Conservation (phyloP, 2,329 filamentous ascomycete species). For the Hymenoscyphus occultus region DNA sequence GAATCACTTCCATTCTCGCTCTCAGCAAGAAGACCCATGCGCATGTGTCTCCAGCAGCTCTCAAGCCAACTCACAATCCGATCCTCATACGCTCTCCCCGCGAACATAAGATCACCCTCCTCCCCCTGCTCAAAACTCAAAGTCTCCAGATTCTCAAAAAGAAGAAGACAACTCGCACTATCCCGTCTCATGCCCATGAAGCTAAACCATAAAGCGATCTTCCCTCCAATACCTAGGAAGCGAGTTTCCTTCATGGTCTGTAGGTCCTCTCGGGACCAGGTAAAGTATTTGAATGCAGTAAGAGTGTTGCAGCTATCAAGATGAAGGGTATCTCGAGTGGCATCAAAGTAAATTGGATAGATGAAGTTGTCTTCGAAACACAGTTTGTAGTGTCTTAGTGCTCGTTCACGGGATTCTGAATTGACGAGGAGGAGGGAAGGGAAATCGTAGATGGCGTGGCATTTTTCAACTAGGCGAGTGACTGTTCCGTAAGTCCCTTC, state of each 20-base stretch:
- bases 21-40: background rate
- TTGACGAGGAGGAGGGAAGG: conserved; percentile 12
- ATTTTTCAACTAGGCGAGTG: background rate
- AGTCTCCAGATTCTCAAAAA: conserved; percentile 4
- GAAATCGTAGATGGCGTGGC: conserved; percentile 3
- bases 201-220: background rate
- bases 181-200: background rate
- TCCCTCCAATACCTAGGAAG: background rate
- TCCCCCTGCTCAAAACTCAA: background rate
- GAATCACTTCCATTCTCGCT: background rate
- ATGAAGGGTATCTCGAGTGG: background rate
- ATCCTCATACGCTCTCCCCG: background rate
- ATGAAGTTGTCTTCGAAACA: conserved; percentile 10
- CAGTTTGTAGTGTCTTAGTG: conserved; percentile 8
- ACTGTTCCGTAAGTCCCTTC: background rate
- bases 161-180: background rate
- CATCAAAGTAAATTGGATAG: conserved; percentile 2
- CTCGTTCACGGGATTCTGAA: conserved; percentile 13
- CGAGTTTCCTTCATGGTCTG: background rate
- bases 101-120: background rate
- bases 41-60: background rate
- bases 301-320: conserved; percentile 2
- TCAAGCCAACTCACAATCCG: background rate
- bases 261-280: background rate
- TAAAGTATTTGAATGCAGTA: background rate